phyloP scores from a whole-genome alignment of 2,329 filamentous ascomycete genomes.

The Fonsecaea multimorphosa region DNA sequence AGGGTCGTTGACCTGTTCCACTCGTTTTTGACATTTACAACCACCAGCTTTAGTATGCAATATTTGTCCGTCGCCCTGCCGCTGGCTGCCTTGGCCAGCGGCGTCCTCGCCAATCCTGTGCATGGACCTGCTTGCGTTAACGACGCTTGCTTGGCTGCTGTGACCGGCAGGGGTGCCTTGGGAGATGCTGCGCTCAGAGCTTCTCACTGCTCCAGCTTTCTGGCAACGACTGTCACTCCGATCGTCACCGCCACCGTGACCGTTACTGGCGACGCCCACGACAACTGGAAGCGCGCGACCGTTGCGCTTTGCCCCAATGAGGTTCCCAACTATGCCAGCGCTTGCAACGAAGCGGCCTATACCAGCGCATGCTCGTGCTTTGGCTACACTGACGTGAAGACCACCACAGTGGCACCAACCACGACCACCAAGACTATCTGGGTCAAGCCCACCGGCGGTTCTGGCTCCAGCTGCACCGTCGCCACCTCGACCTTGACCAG shows the following conservation, averaged over 20 bases:
- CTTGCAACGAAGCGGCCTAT: slow-evolving; percentile 36
- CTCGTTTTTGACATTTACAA: slow-evolving; percentile 32
- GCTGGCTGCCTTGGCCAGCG: slow-evolving; percentile 37
- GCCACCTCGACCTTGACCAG: slow-evolving; percentile 14
- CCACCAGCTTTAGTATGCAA: slow-evolving; percentile 31
- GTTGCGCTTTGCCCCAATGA: slow-evolving; percentile 39
- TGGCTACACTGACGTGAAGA: slow-evolving; percentile 36
- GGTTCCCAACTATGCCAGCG: slow-evolving; percentile 40
- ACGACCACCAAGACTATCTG: slow-evolving; percentile 40
- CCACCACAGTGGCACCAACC: slow-evolving; percentile 36
- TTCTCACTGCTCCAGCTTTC: slow-evolving; percentile 37
- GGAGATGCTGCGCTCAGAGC: slow-evolving; percentile 35
- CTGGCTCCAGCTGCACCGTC: slow-evolving; percentile 10
- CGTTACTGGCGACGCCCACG: slow-evolving; percentile 15
- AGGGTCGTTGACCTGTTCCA: slow-evolving; percentile 39
- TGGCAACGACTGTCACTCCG: slow-evolving; percentile 33
- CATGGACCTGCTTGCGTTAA: slow-evolving; percentile 13
- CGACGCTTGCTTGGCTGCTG: slow-evolving; percentile 38
- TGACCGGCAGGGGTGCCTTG: slow-evolving; percentile 38
- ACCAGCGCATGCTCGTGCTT: slow-evolving; percentile 37
- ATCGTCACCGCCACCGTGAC: slow-evolving; percentile 33
- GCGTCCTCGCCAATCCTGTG: slow-evolving; percentile 32
- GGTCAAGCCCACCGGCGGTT: slow-evolving; percentile 31
- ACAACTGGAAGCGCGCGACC: slow-evolving; percentile 33
- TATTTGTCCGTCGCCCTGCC: slow-evolving; percentile 35